Conservation (phyloP, 495 filamentous ascomycete species). For the Pseudevernia furfuracea region DNA sequence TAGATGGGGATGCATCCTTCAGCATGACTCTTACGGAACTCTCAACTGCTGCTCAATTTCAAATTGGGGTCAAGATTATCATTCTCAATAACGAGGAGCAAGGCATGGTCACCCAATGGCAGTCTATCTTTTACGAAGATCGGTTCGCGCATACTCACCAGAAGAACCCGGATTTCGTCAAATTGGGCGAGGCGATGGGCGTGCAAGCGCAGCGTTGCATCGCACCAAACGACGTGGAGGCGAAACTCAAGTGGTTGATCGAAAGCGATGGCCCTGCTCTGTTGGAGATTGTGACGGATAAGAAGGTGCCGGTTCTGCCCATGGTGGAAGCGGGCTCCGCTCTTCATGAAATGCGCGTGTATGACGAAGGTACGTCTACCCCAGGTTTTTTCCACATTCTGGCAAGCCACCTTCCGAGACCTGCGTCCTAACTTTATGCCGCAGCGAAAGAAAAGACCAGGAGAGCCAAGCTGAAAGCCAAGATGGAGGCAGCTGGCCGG, state of each 20-base stretch:
- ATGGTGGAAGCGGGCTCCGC: conserved; percentile 88
- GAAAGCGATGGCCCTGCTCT: conserved; percentile 71
- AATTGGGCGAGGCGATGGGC: conserved; percentile 77
- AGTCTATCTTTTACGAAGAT: conserved; percentile 87
- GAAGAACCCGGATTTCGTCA: conserved; percentile 54
- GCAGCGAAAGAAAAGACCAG: conserved; percentile 22
- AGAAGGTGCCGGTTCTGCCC: conserved; percentile 74
- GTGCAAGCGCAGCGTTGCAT: conserved; percentile 58
- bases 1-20: conserved; percentile 95
- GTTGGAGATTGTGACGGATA: conserved; percentile 36
- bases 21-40: conserved; percentile 92
- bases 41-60: conserved; percentile 81
- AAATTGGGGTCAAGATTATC: conserved; percentile 87
- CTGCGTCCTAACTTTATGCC: conserved; percentile 1
- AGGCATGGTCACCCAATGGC: conserved; percentile 95
- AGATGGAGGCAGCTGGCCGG: conserved; percentile 1
- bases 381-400: background rate
- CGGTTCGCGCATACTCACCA: conserved; percentile 89
- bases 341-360: conserved; percentile 89
- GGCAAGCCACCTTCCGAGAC: background rate
- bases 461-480: conserved; percentile 19
- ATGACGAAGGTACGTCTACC: conserved; percentile 59
- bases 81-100: conserved; percentile 95
- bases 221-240: conserved; percentile 63
- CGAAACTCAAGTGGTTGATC: conserved; percentile 81